Conservation (phyloP, 2,329 filamentous ascomycete species). For the Raffaelea ambrosiae region DNA sequence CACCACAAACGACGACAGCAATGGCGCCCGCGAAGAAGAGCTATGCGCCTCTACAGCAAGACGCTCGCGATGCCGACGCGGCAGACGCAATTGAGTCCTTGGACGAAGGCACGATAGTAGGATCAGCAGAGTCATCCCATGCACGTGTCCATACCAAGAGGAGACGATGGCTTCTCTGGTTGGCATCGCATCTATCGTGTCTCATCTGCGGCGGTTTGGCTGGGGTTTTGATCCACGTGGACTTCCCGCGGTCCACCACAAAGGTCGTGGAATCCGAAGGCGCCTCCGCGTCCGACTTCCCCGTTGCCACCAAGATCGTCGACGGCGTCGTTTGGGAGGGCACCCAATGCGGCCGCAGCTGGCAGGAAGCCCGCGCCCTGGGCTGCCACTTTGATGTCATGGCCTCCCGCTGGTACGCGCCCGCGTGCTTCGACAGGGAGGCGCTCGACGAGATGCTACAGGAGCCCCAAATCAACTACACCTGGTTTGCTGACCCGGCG, state of each 20-base stretch:
- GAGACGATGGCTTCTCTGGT: background rate
- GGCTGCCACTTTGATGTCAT: conserved; percentile 3
- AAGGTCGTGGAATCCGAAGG: background rate
- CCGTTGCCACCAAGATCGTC: background rate
- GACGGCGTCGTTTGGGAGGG: background rate
- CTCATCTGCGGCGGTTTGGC: background rate
- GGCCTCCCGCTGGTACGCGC: conserved; percentile 2
- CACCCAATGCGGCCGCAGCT: conserved; percentile 1
- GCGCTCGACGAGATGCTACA: conserved; percentile 1
- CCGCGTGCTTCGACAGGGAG: conserved; percentile 1
- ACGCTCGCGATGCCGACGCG: background rate
- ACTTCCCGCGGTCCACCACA: background rate
- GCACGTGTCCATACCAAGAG: background rate
- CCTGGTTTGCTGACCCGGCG: conserved; percentile 2
- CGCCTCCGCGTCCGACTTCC: background rate
- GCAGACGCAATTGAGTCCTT: too few species aligned
- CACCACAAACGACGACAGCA: background rate
- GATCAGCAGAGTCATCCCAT: background rate
- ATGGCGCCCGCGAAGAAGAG: background rate
- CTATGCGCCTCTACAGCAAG: background rate
- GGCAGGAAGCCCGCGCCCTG: conserved; percentile 1
- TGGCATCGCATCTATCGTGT: background rate
- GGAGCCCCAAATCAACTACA: conserved; percentile 3
- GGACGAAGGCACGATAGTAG: too few species aligned
- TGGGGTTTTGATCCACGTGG: background rate